Evolutionary conservation across 1,284 basidiomycete species (phyloP).

Genomic region (Papiliotrema terrestris): DNA sequence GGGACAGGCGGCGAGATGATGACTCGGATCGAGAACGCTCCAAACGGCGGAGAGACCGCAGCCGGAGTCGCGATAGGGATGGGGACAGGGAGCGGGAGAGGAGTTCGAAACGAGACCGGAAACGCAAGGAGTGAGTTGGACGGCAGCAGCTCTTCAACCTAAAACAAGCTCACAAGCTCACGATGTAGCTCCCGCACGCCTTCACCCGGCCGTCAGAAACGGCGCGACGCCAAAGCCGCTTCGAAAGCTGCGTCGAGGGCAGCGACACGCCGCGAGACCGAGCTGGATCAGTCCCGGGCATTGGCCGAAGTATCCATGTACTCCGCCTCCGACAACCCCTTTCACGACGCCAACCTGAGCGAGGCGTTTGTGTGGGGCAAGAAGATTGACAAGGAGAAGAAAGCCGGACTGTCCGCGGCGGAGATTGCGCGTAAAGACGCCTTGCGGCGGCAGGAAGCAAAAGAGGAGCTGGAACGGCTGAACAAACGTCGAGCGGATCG

Average conservation of each 20-base stretch:
- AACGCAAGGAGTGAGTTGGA: slow-evolving; percentile 29
- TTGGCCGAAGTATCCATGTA: slow-evolving; percentile 82
- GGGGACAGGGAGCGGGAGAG: slow-evolving; percentile 16
- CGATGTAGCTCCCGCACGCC: slow-evolving; percentile 38
- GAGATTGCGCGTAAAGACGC: slow-evolving; percentile 81
- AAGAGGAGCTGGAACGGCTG: slow-evolving; percentile 89
- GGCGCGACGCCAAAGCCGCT: slow-evolving; percentile 68
- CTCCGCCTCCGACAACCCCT: slow-evolving; percentile 89
- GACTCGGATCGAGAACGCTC: slow-evolving; percentile 31
- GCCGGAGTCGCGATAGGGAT: slow-evolving; percentile 23
- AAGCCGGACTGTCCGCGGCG: slow-evolving; percentile 72
- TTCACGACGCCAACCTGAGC: slow-evolving; percentile 91
- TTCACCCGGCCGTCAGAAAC: slow-evolving; percentile 44
- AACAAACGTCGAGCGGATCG: slow-evolving; percentile 86
- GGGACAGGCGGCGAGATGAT: slow-evolving; percentile 6
- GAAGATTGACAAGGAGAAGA: slow-evolving; percentile 93
- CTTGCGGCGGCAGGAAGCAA: slow-evolving; percentile 78
- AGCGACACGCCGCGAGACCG: slow-evolving; percentile 71
- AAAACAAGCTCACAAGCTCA: too few relatives aligned
- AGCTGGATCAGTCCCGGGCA: slow-evolving; percentile 80
- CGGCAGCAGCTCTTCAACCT: too few relatives aligned
- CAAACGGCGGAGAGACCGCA: slow-evolving; percentile 14
- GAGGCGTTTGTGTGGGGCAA: slow-evolving; percentile 98
- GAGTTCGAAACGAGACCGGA: slow-evolving; percentile 20
- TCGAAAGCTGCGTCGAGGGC: slow-evolving; percentile 77